A percentile compares a stretch with the other conserved stretches of the same genome.
Conservation (phyloP, 2,329 filamentous ascomycete species). For the Pyrenophora graminea region DNA sequence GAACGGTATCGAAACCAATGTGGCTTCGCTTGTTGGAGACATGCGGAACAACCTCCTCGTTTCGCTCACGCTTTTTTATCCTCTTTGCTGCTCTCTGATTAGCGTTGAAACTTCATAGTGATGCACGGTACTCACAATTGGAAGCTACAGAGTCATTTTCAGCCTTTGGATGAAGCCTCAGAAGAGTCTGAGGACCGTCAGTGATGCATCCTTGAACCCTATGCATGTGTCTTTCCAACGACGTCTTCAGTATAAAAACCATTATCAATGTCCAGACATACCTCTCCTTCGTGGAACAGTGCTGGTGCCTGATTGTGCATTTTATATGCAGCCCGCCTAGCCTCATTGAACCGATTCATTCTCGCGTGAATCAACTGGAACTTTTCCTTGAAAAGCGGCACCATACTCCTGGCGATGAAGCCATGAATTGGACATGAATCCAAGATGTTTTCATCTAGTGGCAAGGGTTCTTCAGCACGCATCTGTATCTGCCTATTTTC, state of each 20-base stretch:
- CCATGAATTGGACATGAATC: constrained; percentile 26
- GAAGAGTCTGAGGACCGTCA: constrained; percentile 22
- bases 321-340: constrained; percentile 26
- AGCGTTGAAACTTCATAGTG: neutral
- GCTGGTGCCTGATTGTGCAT: constrained; percentile 16
- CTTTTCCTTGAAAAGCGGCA: constrained; percentile 33
- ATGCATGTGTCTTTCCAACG: neutral
- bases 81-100: constrained; percentile 3
- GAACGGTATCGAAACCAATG: constrained; percentile 26
- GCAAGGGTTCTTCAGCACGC: constrained; percentile 23
- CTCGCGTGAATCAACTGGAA: constrained; percentile 26
- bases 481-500: constrained; percentile 28
- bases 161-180: constrained; percentile 14
- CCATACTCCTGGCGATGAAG: constrained; percentile 28
- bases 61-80: constrained; percentile 12
- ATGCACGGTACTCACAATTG: constrained; percentile 7
- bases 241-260: no score
- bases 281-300: constrained; percentile 29
- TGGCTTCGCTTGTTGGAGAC: constrained; percentile 32
- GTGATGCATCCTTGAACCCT: neutral
- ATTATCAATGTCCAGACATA: constrained; percentile 7
- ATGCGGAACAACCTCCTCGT: constrained; percentile 25
- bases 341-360: constrained; percentile 30
- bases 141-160: constrained; percentile 1
- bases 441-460: constrained; percentile 18